These are phyloP conservation scores for Apiospora hydei DNA, from an alignment of 2,329 filamentous ascomycete species.

Conservation along the genomic window DNA sequence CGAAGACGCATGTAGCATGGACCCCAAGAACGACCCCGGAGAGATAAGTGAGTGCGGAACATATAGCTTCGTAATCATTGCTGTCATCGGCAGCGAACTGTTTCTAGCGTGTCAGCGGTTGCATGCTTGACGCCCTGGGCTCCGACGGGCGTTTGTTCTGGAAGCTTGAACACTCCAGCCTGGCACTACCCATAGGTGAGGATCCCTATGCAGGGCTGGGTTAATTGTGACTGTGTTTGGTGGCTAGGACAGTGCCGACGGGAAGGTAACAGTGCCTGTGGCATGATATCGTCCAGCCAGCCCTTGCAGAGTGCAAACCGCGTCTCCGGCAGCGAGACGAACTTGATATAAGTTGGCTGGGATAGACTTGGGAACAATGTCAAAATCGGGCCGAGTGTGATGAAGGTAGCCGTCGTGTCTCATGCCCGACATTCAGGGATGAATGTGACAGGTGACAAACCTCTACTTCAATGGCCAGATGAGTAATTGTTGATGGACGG, in stretches of 20 bases:
- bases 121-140: slow-evolving; percentile 5
- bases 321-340: not conserved
- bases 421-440: not conserved
- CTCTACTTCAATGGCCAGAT: not conserved
- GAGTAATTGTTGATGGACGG: not conserved
- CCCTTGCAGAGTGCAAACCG: not conserved
- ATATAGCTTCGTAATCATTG: not conserved
- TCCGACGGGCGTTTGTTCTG: slow-evolving; percentile 4
- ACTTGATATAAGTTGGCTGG: not conserved
- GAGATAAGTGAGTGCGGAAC: not conserved
- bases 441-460: not conserved
- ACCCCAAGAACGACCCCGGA: not conserved
- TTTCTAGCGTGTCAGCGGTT: not conserved
- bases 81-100: not conserved
- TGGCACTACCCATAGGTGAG: not conserved
- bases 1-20: not conserved
- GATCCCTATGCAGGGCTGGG: not conserved
- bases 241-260: not conserved
- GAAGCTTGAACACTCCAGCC: not conserved
- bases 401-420: not conserved
- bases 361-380: not conserved
- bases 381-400: not conserved
- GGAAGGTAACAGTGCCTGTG: not conserved
- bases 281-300: not conserved
- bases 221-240: not conserved